Conservation (phyloP, 2,329 filamentous ascomycete genomes). For the Alternaria atra region DNA sequence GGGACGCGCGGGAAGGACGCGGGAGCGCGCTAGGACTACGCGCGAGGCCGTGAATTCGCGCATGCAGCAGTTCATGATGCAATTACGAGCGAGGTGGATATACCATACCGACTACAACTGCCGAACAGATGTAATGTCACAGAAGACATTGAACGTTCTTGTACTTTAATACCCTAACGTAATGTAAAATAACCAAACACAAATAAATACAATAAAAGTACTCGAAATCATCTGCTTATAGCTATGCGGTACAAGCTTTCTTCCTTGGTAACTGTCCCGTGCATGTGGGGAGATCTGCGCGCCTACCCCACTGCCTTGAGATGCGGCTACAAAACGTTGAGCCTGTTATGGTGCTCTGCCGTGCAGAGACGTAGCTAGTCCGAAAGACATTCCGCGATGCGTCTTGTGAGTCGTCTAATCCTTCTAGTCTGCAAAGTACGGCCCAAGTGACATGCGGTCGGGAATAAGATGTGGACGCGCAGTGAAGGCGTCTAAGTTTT, state of each 20-base stretch:
- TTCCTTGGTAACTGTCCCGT: slow-evolving; percentile 6
- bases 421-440: not conserved
- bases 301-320: slow-evolving; percentile 11
- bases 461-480: not conserved
- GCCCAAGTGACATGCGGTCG: not conserved
- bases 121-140: slow-evolving; percentile 1
- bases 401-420: not conserved
- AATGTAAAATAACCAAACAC: slow-evolving; percentile 7
- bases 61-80: slow-evolving; percentile 2
- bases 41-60: not conserved
- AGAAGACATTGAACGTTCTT: not conserved
- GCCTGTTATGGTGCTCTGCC: slow-evolving; percentile 14
- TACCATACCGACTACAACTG: not conserved
- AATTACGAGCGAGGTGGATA: not conserved
- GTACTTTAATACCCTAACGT: slow-evolving; percentile 8
- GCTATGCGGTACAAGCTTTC: not conserved
- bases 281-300: slow-evolving; percentile 14
- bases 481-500: not conserved
- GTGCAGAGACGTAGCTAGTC: not conserved
- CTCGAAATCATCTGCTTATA: not conserved
- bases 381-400: slow-evolving; percentile 8
- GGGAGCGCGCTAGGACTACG: slow-evolving; percentile 4
- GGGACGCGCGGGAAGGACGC: slow-evolving; percentile 5
- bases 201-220: not conserved
- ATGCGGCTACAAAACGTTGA: slow-evolving; percentile 24